Percentiles rank a stretch among this genome's conserved stretches.
These are phyloP conservation scores for Austroboletus rostrupii DNA, from an alignment of 1,284 basidiomycete genomes.

Conservation along the genomic window DNA sequence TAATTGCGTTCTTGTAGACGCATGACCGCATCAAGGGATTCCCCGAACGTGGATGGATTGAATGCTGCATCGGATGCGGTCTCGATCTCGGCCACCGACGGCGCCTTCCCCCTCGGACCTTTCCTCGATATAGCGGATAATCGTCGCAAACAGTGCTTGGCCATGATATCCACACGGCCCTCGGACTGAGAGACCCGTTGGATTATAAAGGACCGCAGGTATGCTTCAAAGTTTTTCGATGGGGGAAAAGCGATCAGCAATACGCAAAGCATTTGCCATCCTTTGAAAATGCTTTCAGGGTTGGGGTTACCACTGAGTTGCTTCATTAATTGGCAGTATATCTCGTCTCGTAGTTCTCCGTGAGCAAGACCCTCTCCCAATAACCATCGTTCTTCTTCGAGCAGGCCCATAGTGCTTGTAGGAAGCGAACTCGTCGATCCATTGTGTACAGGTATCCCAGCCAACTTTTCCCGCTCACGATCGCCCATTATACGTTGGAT, in stretches of 20 bases:
- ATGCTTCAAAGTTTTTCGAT: conserved; percentile 84
- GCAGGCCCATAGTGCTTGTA: conserved; percentile 38
- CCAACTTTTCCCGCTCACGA: conserved; percentile 64
- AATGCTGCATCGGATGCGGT: conserved; percentile 90
- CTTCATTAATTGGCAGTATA: conserved; percentile 89
- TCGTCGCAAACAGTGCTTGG: conserved; percentile 78
- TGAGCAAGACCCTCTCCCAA: conserved; percentile 72
- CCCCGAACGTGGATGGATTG: conserved; percentile 89
- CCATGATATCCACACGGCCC: conserved; percentile 82
- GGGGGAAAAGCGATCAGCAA: conserved; percentile 85
- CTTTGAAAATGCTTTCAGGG: conserved; percentile 80
- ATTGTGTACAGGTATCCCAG: conserved; percentile 47
- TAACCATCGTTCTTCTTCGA: conserved; percentile 87
- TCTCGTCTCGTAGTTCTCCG: conserved; percentile 84
- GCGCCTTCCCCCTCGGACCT: conserved; percentile 79
- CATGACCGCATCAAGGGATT: conserved; percentile 80
- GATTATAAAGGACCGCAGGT: conserved; percentile 74
- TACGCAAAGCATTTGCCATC: conserved; percentile 90
- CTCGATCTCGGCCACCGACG: conserved; percentile 79
- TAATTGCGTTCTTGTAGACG: conserved; percentile 81
- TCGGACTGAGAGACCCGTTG: conserved; percentile 62
- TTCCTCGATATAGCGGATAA: conserved; percentile 71
- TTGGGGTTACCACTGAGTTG: conserved; percentile 81
- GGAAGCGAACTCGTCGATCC: conserved; percentile 53
- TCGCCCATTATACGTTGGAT: conserved; percentile 92